Percentiles rank a stretch among this genome's conserved stretches.
Evolutionary conservation across 2,329 filamentous ascomycete species (phyloP).

Genomic region (Calonectria multiphialidica): DNA sequence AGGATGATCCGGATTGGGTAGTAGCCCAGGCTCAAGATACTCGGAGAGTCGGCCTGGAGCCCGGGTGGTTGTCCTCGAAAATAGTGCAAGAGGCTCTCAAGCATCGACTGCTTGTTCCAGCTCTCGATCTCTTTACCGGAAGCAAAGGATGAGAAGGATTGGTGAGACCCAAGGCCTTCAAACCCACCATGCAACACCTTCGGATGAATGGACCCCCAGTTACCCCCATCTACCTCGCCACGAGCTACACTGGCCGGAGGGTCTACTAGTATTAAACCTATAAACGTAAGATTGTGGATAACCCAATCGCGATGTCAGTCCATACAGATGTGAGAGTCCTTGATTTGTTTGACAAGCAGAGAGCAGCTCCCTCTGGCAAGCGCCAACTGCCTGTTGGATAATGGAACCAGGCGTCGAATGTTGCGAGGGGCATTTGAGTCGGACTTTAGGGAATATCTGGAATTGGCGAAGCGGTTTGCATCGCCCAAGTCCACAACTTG

Average conservation of each 20-base stretch:
- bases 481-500: conserved; percentile 29
- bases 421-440: conserved; percentile 12
- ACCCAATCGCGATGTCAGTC: neutral
- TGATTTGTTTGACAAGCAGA: conserved; percentile 1
- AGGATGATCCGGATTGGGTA: conserved; percentile 34
- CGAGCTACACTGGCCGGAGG: neutral
- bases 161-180: conserved; percentile 1
- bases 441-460: conserved; percentile 8
- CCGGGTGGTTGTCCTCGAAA: neutral
- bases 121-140: neutral
- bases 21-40: conserved; percentile 27
- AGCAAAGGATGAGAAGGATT: conserved; percentile 10
- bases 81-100: conserved; percentile 15
- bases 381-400: conserved; percentile 4
- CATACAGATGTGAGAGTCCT: neutral
- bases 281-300: neutral
- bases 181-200: conserved; percentile 5
- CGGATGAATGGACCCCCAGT: neutral
- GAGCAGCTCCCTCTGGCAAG: conserved; percentile 18
- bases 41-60: neutral
- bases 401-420: conserved; percentile 3
- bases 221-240: neutral
- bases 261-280: conserved; percentile 16
- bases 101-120: conserved; percentile 10
- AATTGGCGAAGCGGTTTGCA: neutral